These are phyloP conservation scores for Lentinus brumalis DNA, from an alignment of 768 basidiomycete species.

Conservation along the genomic window DNA sequence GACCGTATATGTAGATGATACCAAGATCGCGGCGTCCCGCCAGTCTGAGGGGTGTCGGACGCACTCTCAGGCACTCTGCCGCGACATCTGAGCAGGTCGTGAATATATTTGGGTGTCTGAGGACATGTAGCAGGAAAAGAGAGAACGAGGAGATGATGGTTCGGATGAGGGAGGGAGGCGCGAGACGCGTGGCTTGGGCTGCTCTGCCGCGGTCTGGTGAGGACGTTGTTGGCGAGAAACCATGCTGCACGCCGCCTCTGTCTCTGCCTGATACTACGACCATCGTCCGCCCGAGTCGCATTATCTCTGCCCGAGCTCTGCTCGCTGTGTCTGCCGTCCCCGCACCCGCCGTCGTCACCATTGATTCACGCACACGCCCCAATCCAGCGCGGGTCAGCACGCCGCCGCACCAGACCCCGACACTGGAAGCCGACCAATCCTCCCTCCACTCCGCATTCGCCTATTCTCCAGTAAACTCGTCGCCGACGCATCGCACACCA, in stretches of 20 bases:
- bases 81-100: background rate
- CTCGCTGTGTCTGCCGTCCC: slow-evolving; percentile 13
- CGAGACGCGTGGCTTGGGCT: slow-evolving; percentile 3
- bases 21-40: background rate
- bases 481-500: slow-evolving; percentile 9
- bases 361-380: slow-evolving; percentile 68
- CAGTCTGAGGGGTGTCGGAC: background rate
- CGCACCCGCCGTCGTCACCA: slow-evolving; percentile 42
- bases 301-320: slow-evolving; percentile 9
- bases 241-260: background rate
- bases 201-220: background rate
- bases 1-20: background rate
- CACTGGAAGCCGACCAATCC: slow-evolving; percentile 39
- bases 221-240: slow-evolving; percentile 3
- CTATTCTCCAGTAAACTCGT: slow-evolving; percentile 24
- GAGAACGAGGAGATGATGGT: background rate
- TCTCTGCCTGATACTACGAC: slow-evolving; percentile 16
- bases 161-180: background rate
- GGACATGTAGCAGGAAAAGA: background rate
- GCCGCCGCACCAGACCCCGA: slow-evolving; percentile 43
- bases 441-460: slow-evolving; percentile 2
- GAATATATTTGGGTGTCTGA: background rate
- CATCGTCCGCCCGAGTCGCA: slow-evolving; percentile 10
- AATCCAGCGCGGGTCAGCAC: slow-evolving; percentile 53
- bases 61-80: background rate